phyloP scores from a whole-genome alignment of 176 grass and related monocot genomes.

The Canna indica region DNA sequence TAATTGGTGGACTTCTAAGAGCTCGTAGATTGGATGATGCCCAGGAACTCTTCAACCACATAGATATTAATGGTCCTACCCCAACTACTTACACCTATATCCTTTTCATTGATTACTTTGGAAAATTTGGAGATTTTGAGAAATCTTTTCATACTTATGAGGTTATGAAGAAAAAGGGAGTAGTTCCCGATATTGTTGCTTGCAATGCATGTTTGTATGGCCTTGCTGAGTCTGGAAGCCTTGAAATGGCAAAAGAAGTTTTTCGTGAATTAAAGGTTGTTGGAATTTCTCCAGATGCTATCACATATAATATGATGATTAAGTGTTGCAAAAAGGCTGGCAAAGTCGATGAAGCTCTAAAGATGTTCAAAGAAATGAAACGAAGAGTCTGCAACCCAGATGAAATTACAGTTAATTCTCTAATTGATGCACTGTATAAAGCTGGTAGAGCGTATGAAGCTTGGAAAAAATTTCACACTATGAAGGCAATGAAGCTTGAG shows the following conservation, averaged over 20 bases:
- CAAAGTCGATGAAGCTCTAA: conserved; percentile 58
- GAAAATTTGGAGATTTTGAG: conserved; percentile 57
- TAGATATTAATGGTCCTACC: conserved; percentile 59
- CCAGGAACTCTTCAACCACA: conserved; percentile 52
- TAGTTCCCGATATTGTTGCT: conserved; percentile 65
- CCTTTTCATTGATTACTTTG: conserved; percentile 83
- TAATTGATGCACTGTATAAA: conserved; percentile 76
- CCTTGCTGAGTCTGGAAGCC: conserved; percentile 74
- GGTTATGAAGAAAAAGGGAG: conserved; percentile 71
- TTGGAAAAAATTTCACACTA: conserved; percentile 55
- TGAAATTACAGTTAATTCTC: conserved; percentile 63
- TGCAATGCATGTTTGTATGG: conserved; percentile 74
- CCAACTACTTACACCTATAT: conserved; percentile 74
- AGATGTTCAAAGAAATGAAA: conserved; percentile 79
- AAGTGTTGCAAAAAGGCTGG: conserved; percentile 82
- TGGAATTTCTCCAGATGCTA: conserved; percentile 62
- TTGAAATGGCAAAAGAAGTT: conserved; percentile 67
- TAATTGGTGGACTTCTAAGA: conserved; percentile 76
- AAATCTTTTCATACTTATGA: conserved; percentile 60
- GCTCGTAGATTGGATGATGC: conserved; percentile 40
- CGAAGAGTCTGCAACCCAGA: conserved; percentile 50
- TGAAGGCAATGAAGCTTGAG: conserved; percentile 61
- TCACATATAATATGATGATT: conserved; percentile 97
- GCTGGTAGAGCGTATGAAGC: conserved; percentile 65
- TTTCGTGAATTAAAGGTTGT: conserved; percentile 62